These are phyloP conservation scores for Kodamaea fukazawae DNA, from an alignment of 805 yeast genomes.

Conservation along the genomic window DNA sequence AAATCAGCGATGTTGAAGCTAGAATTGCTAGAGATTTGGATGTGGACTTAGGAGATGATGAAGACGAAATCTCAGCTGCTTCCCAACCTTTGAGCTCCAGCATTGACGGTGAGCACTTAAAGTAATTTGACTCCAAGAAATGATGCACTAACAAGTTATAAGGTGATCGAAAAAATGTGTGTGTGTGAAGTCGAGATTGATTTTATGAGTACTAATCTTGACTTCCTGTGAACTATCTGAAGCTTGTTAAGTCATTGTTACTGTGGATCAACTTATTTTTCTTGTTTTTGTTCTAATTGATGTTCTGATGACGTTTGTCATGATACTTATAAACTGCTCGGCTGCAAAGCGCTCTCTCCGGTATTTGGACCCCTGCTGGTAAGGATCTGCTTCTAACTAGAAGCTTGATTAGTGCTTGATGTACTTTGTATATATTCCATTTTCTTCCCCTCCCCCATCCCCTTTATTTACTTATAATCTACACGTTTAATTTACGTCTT, in stretches of 20 bases:
- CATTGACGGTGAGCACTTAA: slow-evolving; percentile 3
- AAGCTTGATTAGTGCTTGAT: too few relatives aligned
- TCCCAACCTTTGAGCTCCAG: slow-evolving; percentile 10
- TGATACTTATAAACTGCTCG: slow-evolving; percentile 15
- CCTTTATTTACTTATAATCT: too few relatives aligned
- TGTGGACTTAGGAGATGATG: slow-evolving; percentile 38
- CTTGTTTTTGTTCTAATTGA: too few relatives aligned
- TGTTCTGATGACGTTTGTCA: too few relatives aligned
- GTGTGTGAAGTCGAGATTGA: slow-evolving; percentile 12
- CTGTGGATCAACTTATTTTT: too few relatives aligned
- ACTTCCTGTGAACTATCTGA: too few relatives aligned
- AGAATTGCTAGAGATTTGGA: slow-evolving; percentile 57
- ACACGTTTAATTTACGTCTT: too few relatives aligned
- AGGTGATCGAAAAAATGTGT: slow-evolving; percentile 18
- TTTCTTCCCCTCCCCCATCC: too few relatives aligned
- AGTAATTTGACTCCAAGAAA: not conserved
- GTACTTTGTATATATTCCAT: too few relatives aligned
- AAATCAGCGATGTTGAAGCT: slow-evolving; percentile 65
- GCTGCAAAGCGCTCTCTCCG: slow-evolving; percentile 10
- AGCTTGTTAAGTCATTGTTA: too few relatives aligned
- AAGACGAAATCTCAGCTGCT: slow-evolving; percentile 13
- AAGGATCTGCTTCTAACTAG: too few relatives aligned
- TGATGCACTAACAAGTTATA: not conserved
- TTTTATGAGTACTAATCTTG: slow-evolving; percentile 5
- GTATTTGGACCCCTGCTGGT: too few relatives aligned